Base-by-base conservation (phyloP, 208 protist species). In the Crithidia fasciculata region DNA sequence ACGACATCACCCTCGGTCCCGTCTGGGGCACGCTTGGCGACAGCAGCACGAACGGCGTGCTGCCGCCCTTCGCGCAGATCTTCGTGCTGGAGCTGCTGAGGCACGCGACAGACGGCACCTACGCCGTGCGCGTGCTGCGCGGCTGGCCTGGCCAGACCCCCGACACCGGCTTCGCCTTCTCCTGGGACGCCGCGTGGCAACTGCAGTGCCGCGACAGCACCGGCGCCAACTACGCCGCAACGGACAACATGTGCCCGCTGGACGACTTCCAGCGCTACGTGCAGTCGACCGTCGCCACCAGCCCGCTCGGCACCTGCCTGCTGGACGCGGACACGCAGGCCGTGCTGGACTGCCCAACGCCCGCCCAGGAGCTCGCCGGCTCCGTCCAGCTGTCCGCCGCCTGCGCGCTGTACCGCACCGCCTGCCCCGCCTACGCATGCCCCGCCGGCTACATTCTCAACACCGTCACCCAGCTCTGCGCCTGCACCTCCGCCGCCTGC, bases 51-150 rank as follows among this genome's bases (percentile, higher is more conserved):
- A 41, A 61, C 16, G 78, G 40, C 8, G 56, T 88, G 54, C 52
- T 85, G 49, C 82, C 82, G 1, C 81, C 80, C 8, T 91, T 86
- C 72, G 72, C 63, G 18, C 67, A 75, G 59, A 75, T 72, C 55
- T 81, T 81, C 36, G 72, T 87, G 56, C 65, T 87, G 16, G 86
- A 91, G 67, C 78, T 91, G 12, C 69, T 87, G 54, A 69, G 79
- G 61, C 49, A 70, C 57, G 39, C 70, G 18, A n/a, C 49, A 5
- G 45, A 58, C n/a, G 56, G 69, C 18, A 53, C 47, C 9, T 78
- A 83, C 57, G 66, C 56, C 58, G 80, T 92, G 68, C 82, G 82
- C 15, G 82, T 89, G 50, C 80, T 84, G 50, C 87, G 87, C 36
- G 84, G 79, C 6, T 40, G 69, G 16, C 87, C 87, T 3, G 78